Evolutionary conservation across 345 rosid genomes (phyloP).

Genomic region (Eucalyptus sp.): DNA sequence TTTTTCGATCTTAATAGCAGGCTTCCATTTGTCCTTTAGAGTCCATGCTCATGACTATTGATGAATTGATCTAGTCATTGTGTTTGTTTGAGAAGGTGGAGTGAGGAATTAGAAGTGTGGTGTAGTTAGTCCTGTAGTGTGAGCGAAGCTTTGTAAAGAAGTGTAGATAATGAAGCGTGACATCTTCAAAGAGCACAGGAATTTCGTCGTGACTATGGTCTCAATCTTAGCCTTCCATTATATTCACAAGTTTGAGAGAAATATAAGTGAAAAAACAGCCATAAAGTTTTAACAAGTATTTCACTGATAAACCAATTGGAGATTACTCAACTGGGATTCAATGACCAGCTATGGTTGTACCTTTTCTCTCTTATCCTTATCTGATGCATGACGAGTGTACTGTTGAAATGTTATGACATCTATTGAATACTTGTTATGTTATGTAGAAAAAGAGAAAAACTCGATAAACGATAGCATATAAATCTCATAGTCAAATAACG

Average conservation of each 20-base stretch:
- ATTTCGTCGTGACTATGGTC: not conserved
- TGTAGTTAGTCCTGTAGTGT: not conserved
- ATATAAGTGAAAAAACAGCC: not conserved
- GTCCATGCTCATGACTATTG: not conserved
- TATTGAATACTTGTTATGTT: not conserved
- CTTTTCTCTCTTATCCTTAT: not conserved
- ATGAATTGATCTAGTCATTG: not conserved
- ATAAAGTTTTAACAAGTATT: not conserved
- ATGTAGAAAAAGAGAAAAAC: not conserved
- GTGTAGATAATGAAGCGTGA: not conserved
- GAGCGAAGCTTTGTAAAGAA: not conserved
- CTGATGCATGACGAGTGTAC: not conserved
- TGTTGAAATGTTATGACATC: not conserved
- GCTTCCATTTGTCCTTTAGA: not conserved
- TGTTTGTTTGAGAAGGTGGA: not conserved
- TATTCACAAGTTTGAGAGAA: not conserved
- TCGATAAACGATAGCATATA: too few species aligned
- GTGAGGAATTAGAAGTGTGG: not conserved
- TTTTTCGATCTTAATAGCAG: not conserved
- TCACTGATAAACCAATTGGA: not conserved
- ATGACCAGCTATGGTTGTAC: not conserved
- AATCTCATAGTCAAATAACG: too few species aligned
- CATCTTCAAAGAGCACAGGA: not conserved
- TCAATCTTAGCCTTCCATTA: not conserved
- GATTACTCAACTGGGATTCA: not conserved